Evolutionary conservation across 345 rosid species (phyloP).

Genomic region (Melaleuca alternifolia): DNA sequence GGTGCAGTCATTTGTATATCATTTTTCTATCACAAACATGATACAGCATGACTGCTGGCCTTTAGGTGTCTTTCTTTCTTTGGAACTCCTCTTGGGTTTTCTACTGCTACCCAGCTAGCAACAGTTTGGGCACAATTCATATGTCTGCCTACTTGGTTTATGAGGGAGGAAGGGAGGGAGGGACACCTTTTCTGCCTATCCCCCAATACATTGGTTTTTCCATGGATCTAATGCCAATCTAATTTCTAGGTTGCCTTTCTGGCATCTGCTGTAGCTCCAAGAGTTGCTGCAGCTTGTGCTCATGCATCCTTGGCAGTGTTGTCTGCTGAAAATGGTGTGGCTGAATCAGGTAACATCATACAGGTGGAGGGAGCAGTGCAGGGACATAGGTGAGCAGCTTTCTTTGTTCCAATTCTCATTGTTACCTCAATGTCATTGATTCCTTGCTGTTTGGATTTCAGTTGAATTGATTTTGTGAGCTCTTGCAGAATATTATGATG

Average conservation of each 20-base stretch:
- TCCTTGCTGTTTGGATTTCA: not conserved
- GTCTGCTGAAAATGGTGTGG: slow-evolving; percentile 37
- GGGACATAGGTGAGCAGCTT: slow-evolving; percentile 43
- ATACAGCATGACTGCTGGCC: not conserved
- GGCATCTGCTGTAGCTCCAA: slow-evolving; percentile 96
- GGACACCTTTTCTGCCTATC: not conserved
- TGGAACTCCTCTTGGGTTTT: not conserved
- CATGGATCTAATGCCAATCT: not conserved
- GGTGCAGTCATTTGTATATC: not conserved
- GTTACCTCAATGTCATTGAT: not conserved
- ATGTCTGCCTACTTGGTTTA: not conserved
- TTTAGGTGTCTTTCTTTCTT: not conserved
- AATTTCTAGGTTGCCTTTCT: slow-evolving; percentile 76
- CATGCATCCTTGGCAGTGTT: slow-evolving; percentile 83
- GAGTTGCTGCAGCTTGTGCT: slow-evolving; percentile 98
- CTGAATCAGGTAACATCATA: slow-evolving; percentile 6
- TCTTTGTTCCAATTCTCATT: not conserved
- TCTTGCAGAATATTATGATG: not conserved
- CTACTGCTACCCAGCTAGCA: not conserved
- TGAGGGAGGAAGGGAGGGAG: not conserved
- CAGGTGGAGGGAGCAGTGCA: slow-evolving; percentile 18
- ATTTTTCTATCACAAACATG: not conserved
- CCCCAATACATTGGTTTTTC: not conserved
- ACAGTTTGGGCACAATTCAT: not conserved
- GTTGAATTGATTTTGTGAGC: not conserved